These are phyloP conservation scores for Kwoniella sp. DNA, from an alignment of 768 basidiomycete species.

Conservation along the genomic window DNA sequence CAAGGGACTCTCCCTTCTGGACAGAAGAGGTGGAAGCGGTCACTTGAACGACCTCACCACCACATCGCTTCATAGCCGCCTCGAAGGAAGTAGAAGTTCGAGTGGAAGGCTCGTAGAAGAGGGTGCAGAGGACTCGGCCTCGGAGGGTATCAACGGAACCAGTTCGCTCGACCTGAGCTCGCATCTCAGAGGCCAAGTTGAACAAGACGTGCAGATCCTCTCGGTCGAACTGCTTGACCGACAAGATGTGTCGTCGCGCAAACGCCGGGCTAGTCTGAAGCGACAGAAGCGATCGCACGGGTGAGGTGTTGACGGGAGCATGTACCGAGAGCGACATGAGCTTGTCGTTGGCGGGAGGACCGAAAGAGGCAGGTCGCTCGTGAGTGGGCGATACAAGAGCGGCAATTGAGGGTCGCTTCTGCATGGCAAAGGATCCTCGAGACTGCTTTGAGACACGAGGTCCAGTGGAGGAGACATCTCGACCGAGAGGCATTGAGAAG, in stretches of 20 bases:
- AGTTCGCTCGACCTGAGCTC: conserved; percentile 87
- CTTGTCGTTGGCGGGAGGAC: conserved; percentile 26
- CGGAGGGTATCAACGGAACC: conserved; percentile 84
- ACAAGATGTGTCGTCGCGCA: conserved; percentile 88
- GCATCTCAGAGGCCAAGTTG: conserved; percentile 94
- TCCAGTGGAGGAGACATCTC: conserved; percentile 53
- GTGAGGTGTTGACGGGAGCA: conserved; percentile 53
- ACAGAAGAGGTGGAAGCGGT: conserved; percentile 81
- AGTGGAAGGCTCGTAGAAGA: conserved; percentile 97
- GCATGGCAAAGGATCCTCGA: conserved; percentile 53
- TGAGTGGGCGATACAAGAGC: conserved; percentile 34
- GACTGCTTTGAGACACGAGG: conserved; percentile 46
- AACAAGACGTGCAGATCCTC: conserved; percentile 91
- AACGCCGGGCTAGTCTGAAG: conserved; percentile 77
- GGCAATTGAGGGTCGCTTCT: conserved; percentile 37
- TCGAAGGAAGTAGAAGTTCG: conserved; percentile 95
- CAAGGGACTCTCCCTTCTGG: conserved; percentile 86
- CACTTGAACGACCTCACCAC: conserved; percentile 89
- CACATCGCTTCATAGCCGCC: conserved; percentile 97
- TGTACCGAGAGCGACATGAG: conserved; percentile 49
- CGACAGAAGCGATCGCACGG: conserved; percentile 58
- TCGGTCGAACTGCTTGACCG: conserved; percentile 88
- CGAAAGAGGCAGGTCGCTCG: conserved; percentile 18
- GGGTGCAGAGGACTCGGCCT: conserved; percentile 83
- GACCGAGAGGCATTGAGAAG: conserved; percentile 61